These are phyloP conservation scores for Gastrolobium villosum DNA, from an alignment of 306 rosid species.

Conservation along the genomic window DNA sequence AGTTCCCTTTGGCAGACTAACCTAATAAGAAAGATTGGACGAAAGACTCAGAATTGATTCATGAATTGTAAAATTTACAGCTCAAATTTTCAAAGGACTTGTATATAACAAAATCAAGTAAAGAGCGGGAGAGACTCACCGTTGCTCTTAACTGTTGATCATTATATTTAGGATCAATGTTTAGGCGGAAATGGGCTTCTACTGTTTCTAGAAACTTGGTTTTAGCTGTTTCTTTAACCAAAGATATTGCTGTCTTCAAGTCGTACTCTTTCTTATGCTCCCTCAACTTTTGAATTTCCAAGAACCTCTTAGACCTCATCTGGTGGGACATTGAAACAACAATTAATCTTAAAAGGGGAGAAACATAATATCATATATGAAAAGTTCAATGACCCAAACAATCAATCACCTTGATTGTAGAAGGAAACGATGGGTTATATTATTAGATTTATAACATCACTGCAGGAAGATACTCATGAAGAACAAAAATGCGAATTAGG, in stretches of 20 bases:
- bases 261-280: constrained; percentile 89
- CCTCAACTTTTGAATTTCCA: constrained; percentile 93
- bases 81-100: constrained; percentile 35
- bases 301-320: constrained; percentile 92
- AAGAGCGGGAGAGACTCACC: constrained; percentile 66
- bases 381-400: constrained; percentile 24
- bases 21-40: constrained; percentile 58
- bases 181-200: constrained; percentile 99
- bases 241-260: constrained; percentile 75
- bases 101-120: constrained; percentile 23
- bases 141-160: constrained; percentile 99
- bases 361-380: not conserved
- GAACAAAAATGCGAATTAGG: not conserved
- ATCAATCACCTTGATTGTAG: not conserved
- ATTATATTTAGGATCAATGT: constrained; percentile 95
- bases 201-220: constrained; percentile 88
- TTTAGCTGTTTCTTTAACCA: constrained; percentile 75
- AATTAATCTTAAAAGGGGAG: constrained; percentile 16
- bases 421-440: not conserved
- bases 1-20: constrained; percentile 96
- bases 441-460: not conserved
- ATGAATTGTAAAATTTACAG: constrained; percentile 16
- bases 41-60: constrained; percentile 17
- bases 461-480: constrained; percentile 7
- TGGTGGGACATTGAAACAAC: constrained; percentile 52